Conservation (phyloP, 305 asterid genomes). For the Fraxinus xanthoxyloides region DNA sequence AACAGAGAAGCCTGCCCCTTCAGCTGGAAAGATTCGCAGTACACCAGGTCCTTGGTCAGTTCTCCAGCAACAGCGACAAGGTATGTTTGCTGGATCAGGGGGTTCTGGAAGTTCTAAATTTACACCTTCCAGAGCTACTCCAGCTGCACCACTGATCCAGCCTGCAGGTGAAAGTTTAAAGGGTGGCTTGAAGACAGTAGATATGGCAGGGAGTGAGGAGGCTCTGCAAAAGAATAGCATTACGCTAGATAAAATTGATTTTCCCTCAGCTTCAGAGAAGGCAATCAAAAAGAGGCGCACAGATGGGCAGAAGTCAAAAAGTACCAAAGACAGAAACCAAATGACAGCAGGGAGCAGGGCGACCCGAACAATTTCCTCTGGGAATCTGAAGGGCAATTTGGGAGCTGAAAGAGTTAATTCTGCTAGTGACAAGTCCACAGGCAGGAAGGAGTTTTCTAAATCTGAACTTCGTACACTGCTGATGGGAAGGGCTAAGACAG, state of each 20-base stretch:
- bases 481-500: conserved; percentile 45
- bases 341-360: conserved; percentile 12
- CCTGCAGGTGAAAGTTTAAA: conserved; percentile 20
- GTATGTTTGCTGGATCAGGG: conserved; percentile 17
- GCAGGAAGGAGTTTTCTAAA: conserved; percentile 19
- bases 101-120: conserved; percentile 6
- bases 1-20: conserved; percentile 31
- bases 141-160: conserved; percentile 16
- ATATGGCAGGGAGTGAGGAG: background rate
- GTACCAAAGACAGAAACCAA: conserved; percentile 9
- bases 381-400: conserved; percentile 13
- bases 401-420: conserved; percentile 17
- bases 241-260: background rate
- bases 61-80: conserved; percentile 23
- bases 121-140: conserved; percentile 20
- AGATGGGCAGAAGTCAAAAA: background rate
- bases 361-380: conserved; percentile 2
- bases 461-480: conserved; percentile 32
- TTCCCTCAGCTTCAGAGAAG: background rate
- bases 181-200: conserved; percentile 12
- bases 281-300: background rate
- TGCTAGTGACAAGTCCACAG: conserved; percentile 10
- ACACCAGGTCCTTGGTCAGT: conserved; percentile 3
- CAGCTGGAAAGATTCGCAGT: conserved; percentile 18
- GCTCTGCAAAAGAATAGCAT: background rate